These are phyloP conservation scores for Gossypium schwendimanii DNA, from an alignment of 441 rosid species.

Conservation along the genomic window DNA sequence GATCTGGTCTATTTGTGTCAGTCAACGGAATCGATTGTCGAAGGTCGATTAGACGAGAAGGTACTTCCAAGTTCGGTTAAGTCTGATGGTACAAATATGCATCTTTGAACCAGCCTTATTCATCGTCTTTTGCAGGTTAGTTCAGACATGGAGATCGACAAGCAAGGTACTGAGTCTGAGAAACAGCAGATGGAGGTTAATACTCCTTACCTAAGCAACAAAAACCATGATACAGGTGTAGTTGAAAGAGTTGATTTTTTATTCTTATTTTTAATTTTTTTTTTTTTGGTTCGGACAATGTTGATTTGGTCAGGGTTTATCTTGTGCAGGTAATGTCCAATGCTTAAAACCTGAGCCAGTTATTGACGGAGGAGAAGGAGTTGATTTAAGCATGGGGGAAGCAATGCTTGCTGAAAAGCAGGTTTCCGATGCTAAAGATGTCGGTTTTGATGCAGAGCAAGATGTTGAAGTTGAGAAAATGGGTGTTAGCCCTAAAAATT, in stretches of 20 bases:
- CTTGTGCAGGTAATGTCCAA: constrained; percentile 33
- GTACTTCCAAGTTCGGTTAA: constrained; percentile 19
- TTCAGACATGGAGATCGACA: constrained; percentile 16
- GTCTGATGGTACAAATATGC: neutral
- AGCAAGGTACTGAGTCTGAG: constrained; percentile 15
- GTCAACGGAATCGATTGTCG: constrained; percentile 22
- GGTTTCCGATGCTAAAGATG: constrained; percentile 12
- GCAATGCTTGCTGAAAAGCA: constrained; percentile 16
- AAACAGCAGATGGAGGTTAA: constrained; percentile 19
- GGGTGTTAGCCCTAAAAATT: neutral
- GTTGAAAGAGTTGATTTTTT: constrained; percentile 27
- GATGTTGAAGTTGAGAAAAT: constrained; percentile 5
- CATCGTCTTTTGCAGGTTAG: constrained; percentile 14
- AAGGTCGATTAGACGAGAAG: constrained; percentile 21
- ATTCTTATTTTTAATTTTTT: constrained; percentile 27
- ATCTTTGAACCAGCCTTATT: constrained; percentile 5
- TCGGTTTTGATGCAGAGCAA: constrained; percentile 10
- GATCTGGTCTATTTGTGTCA: constrained; percentile 24
- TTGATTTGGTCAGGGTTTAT: constrained; percentile 33
- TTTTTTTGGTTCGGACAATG: constrained; percentile 24
- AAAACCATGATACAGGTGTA: constrained; percentile 23
- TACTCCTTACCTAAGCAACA: constrained; percentile 12
- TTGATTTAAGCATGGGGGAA: constrained; percentile 16
- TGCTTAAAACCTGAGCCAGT: constrained; percentile 22
- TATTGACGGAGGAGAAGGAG: constrained; percentile 14